These are phyloP conservation scores for Xylaria digitata DNA, from an alignment of 2,329 filamentous ascomycete genomes.

Conservation along the genomic window DNA sequence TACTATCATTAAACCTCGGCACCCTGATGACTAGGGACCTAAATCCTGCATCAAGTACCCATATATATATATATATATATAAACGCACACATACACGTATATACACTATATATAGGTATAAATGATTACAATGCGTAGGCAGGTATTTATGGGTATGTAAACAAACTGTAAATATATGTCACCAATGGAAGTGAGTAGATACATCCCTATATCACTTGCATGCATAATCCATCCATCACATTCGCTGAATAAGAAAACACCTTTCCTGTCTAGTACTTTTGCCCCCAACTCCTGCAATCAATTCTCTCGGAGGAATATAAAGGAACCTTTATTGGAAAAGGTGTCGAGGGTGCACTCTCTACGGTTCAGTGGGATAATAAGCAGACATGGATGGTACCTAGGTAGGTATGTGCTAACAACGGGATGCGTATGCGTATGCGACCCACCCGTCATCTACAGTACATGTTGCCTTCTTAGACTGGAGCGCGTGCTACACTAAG, in stretches of 20 bases:
- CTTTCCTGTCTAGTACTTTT: background rate
- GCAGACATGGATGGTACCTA: background rate
- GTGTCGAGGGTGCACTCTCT: too few species aligned
- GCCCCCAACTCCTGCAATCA: background rate
- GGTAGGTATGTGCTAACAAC: background rate
- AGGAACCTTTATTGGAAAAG: background rate
- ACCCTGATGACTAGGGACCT: background rate
- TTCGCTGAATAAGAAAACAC: background rate
- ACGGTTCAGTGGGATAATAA: background rate
- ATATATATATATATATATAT: too few species aligned
- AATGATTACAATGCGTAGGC: too few species aligned
- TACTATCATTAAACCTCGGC: too few species aligned
- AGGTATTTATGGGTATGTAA: too few species aligned
- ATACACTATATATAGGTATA: too few species aligned
- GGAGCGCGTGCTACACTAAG: background rate
- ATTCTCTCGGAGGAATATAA: background rate
- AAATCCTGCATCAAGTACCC: background rate
- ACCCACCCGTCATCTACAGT: constrained; percentile 2
- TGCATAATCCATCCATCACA: constrained; percentile 25
- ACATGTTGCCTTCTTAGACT: background rate
- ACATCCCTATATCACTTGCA: constrained; percentile 21
- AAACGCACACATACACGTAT: too few species aligned
- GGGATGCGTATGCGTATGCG: background rate
- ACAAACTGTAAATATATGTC: background rate
- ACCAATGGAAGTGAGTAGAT: constrained; percentile 2